Evolutionary conservation across 208 protist genomes (phyloP), one percentile per base, ranked within the genome.

Genomic region (Trichomonas gallinae): DNA sequence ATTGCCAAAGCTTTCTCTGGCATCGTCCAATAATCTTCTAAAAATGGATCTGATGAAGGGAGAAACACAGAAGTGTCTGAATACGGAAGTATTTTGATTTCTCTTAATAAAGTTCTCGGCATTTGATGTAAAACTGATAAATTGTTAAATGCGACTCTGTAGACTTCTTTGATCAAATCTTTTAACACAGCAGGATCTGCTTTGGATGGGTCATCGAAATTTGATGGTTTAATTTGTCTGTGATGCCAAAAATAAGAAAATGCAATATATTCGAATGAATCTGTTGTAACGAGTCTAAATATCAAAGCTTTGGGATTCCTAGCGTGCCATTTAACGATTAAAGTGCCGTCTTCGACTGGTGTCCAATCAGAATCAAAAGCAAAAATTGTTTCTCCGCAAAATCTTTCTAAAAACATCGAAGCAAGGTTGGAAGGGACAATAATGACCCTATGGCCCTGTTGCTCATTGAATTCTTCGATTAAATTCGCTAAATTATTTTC

Each of bases 281-380:
- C 26, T 10, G 13, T 51, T 51, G 87, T 93, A 2, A 93, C 46
- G 0, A 93, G n/a, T 58, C 44, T 8, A 17, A 26, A 51, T 34
- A 93, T 93, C 34, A 49, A 13, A 38, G 87, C 40, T 15, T 23
- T 51, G 0, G 23, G 9, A 48, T 17, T 38, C 44, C 87, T 23
- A 10, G 15, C n/a, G 11, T 31, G 26, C 87, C 87, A 93, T 15
- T 93, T 48, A n/a, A 93, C 87, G 51, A 93, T 51, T 48, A 23
- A 21, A 38, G 17, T 51, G 4, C 40, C 15, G 36, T 93, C 44
- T 0, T 58, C 26, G 6, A 93, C 21, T 51, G 87, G 87, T 38
- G 87, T 93, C 87, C 87, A 93, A 51, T 93, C 44, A 38, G 45
- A 58, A 93, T 93, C 87, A 51, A 93, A 93, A 10, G 44, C 15